Evolutionary conservation across 108 stramenopile genomes (phyloP).

Genomic region (Cyclotella atomus): DNA sequence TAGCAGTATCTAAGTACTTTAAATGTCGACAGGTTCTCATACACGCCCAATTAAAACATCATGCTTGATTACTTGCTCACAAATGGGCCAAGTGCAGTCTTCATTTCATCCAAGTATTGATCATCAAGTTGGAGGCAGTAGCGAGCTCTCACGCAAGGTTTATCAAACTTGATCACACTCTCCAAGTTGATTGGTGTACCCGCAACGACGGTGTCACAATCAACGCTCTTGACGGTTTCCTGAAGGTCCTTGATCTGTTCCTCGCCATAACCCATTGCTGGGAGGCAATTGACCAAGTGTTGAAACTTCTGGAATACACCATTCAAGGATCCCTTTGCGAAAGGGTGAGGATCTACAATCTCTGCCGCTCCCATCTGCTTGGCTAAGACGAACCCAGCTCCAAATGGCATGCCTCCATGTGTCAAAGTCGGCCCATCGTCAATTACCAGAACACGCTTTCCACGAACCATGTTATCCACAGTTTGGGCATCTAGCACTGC

Average conservation of each 20-base stretch:
- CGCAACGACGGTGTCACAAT: constrained; percentile 51
- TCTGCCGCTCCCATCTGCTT: constrained; percentile 50
- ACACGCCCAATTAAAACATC: too few relatives aligned
- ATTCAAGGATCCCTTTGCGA: constrained; percentile 51
- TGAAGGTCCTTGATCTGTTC: constrained; percentile 49
- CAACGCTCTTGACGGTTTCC: constrained; percentile 45
- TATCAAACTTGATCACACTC: constrained; percentile 41
- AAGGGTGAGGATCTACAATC: constrained; percentile 59
- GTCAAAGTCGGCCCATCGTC: constrained; percentile 64
- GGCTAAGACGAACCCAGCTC: constrained; percentile 57
- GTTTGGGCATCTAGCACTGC: constrained; percentile 17
- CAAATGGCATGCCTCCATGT: constrained; percentile 63
- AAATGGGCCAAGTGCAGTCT: constrained; percentile 14
- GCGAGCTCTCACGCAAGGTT: constrained; percentile 40
- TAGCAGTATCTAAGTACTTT: too few relatives aligned
- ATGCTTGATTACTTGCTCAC: background rate
- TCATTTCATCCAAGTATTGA: constrained; percentile 21
- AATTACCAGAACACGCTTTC: constrained; percentile 57
- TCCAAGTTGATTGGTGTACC: constrained; percentile 57
- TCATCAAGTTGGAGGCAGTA: constrained; percentile 30
- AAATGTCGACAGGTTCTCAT: too few relatives aligned
- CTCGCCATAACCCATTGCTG: constrained; percentile 65
- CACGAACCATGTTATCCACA: constrained; percentile 41
- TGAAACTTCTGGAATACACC: constrained; percentile 51
- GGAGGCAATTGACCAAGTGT: constrained; percentile 49